Evolutionary conservation across 2,329 filamentous ascomycete species (phyloP).

Genomic region (Arthrobotrys iridis): DNA sequence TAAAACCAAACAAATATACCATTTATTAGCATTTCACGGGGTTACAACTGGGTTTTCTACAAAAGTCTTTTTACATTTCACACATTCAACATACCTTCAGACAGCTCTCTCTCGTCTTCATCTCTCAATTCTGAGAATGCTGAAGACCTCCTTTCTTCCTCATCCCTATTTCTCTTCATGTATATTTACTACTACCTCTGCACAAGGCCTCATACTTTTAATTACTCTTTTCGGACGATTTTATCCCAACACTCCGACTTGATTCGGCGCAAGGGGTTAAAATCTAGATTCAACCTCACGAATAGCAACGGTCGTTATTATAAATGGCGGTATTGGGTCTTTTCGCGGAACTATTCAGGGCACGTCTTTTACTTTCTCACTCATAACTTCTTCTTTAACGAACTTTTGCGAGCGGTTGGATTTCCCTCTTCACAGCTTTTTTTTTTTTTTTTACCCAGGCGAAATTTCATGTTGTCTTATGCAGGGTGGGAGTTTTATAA

Average conservation of each 20-base stretch:
- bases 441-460: slow-evolving; percentile 42
- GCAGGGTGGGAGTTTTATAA: slow-evolving; percentile 48
- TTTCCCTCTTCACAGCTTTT: not conserved
- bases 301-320: slow-evolving; percentile 49
- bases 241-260: slow-evolving; percentile 31
- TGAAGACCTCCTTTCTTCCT: slow-evolving; percentile 1
- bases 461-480: slow-evolving; percentile 48
- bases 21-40: slow-evolving; percentile 52
- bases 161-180: slow-evolving; percentile 36
- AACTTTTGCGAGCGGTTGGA: slow-evolving; percentile 47
- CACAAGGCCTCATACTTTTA: slow-evolving; percentile 37
- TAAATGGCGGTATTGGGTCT: slow-evolving; percentile 42
- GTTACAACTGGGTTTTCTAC: slow-evolving; percentile 47
- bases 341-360: slow-evolving; percentile 23
- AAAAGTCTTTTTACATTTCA: slow-evolving; percentile 45
- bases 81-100: slow-evolving; percentile 10
- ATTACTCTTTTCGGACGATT: slow-evolving; percentile 9
- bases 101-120: slow-evolving; percentile 11
- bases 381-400: slow-evolving; percentile 28
- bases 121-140: slow-evolving; percentile 7
- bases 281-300: slow-evolving; percentile 26
- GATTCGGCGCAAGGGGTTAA: slow-evolving; percentile 41
- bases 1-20: slow-evolving; percentile 54
- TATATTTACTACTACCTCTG: slow-evolving; percentile 52
- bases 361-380: slow-evolving; percentile 16